These are phyloP conservation scores for Chlamydomonas sphaeroides DNA, from an alignment of 139 green algal genomes.

Conservation along the genomic window DNA sequence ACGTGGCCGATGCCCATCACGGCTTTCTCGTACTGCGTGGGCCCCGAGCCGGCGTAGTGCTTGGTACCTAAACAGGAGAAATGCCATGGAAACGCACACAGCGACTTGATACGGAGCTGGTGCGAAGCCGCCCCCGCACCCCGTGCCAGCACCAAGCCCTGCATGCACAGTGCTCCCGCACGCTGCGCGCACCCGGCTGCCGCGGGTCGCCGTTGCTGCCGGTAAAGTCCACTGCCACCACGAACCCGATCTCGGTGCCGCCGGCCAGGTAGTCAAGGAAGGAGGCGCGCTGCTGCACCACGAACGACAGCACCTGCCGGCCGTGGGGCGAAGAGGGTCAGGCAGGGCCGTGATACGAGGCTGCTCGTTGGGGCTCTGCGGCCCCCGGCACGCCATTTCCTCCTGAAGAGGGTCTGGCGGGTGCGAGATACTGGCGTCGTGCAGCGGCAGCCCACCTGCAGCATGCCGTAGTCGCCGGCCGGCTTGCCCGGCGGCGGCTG, in stretches of 20 bases:
- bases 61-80: too few relatives aligned
- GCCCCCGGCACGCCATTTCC: too few relatives aligned
- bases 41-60: slow-evolving; percentile 42
- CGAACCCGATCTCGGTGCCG: slow-evolving; percentile 57
- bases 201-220: slow-evolving; percentile 53
- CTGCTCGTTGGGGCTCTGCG: too few relatives aligned
- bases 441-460: slow-evolving; percentile 4
- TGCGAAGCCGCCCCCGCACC: too few relatives aligned
- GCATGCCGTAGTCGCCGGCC: not conserved
- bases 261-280: slow-evolving; percentile 61
- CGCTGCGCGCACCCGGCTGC: too few relatives aligned
- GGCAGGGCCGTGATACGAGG: not conserved
- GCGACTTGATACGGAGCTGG: too few relatives aligned
- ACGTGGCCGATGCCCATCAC: slow-evolving; percentile 55
- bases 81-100: too few relatives aligned
- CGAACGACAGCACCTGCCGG: slow-evolving; percentile 1
- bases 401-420: too few relatives aligned
- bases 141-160: too few relatives aligned
- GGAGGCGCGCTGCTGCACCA: slow-evolving; percentile 5
- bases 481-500: not conserved
- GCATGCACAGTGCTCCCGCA: too few relatives aligned
- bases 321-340: not conserved
- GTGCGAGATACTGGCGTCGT: too few relatives aligned
- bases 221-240: slow-evolving; percentile 60
- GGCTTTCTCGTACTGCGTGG: slow-evolving; percentile 61